Evolutionary conservation across 148 eudicot species (phyloP).

Genomic region (Cornus kousa): DNA sequence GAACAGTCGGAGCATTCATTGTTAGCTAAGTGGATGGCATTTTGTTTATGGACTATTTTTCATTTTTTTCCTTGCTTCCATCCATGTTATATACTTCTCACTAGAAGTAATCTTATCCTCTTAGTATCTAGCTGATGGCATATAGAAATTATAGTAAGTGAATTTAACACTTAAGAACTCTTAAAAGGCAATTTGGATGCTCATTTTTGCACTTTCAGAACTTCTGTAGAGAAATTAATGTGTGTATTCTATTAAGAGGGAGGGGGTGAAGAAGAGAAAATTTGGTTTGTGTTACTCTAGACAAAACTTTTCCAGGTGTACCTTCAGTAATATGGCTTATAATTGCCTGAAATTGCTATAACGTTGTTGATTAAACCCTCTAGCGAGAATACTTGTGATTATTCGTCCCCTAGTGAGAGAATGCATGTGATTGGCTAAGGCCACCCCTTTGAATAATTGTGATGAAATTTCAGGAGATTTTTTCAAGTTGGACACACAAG

Average conservation of each 20-base stretch:
- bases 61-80: not conserved
- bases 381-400: not conserved
- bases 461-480: constrained; percentile 66
- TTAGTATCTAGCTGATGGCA: too few species aligned
- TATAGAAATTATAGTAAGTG: too few species aligned
- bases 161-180: not conserved
- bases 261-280: not conserved
- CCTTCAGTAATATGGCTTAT: not conserved
- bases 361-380: not conserved
- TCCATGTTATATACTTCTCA: not conserved
- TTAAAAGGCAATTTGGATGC: not conserved
- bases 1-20: not conserved
- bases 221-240: not conserved
- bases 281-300: not conserved
- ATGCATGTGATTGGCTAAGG: not conserved
- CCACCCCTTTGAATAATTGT: constrained; percentile 3
- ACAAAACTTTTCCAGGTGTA: not conserved
- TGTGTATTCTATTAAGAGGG: not conserved
- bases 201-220: not conserved
- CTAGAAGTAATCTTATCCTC: too few species aligned
- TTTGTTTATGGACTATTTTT: too few species aligned
- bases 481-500: constrained; percentile 93
- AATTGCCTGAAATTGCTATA: not conserved
- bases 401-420: not conserved
- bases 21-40: not conserved